Conservation (phyloP, 2,329 filamentous ascomycete species). For the Botryotinia narcissicola region DNA sequence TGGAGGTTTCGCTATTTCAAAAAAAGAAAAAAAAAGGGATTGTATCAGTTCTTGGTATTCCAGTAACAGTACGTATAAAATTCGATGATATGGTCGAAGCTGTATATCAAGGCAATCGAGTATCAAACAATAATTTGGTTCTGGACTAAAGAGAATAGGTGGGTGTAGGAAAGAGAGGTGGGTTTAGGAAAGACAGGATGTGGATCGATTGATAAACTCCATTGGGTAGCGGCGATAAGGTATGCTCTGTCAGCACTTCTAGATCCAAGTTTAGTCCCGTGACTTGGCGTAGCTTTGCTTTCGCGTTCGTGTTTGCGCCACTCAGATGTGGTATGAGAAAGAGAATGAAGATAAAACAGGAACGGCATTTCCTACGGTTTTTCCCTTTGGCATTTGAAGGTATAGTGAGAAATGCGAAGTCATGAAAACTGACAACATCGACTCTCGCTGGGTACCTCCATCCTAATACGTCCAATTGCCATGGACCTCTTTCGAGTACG, state of each 20-base stretch:
- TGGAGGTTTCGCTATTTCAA: slow-evolving; percentile 12
- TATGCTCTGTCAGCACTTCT: not conserved
- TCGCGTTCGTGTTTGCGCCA: slow-evolving; percentile 14
- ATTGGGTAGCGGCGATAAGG: not conserved
- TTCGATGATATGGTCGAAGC: not conserved
- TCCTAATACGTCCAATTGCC: slow-evolving; percentile 11
- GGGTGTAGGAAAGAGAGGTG: not conserved
- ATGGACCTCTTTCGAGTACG: slow-evolving; percentile 85
- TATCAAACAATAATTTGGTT: not conserved
- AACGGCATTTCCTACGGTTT: not conserved
- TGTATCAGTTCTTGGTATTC: not conserved
- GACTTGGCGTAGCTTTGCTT: not conserved
- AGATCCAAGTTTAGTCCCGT: not conserved
- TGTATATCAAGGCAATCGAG: not conserved
- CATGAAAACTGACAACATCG: slow-evolving; percentile 8
- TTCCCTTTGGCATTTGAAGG: not conserved
- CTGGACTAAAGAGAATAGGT: not conserved
- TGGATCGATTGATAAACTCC: not conserved
- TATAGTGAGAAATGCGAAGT: not conserved
- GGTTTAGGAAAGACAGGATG: not conserved
- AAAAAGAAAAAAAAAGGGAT: no score
- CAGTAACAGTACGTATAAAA: not conserved
- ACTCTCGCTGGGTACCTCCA: slow-evolving; percentile 1
- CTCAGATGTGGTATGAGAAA: not conserved
- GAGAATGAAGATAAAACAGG: not conserved